phyloP scores from a whole-genome alignment of 2,329 filamentous ascomycete genomes.

The Thelonectria blattea region DNA sequence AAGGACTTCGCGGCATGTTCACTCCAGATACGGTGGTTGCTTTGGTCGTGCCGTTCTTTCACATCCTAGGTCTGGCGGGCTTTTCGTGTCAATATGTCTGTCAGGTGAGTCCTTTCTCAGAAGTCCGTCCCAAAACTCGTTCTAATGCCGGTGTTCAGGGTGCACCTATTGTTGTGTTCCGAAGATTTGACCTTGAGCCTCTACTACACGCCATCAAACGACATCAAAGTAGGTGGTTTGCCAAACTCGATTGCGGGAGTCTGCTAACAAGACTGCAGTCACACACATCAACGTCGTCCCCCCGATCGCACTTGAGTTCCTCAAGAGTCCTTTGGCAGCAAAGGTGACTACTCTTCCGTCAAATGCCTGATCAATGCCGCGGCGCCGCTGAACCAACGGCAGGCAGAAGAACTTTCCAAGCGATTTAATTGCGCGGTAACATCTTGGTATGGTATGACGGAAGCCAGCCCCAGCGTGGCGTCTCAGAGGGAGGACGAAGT shows the following conservation, averaged over 20 bases:
- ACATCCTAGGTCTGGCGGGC: slow-evolving; percentile 7
- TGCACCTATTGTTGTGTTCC: slow-evolving; percentile 7
- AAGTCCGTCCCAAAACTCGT: not conserved
- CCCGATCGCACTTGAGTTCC: slow-evolving; percentile 8
- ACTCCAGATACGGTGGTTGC: not conserved
- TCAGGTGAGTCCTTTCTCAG: not conserved
- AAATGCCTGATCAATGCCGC: slow-evolving; percentile 13
- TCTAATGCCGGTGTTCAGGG: not conserved
- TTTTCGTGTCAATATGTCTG: slow-evolving; percentile 14
- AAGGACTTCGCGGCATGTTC: slow-evolving; percentile 12
- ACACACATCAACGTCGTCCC: slow-evolving; percentile 13
- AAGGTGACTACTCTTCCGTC: slow-evolving; percentile 6
- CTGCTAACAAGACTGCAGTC: not conserved
- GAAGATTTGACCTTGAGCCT: slow-evolving; percentile 5
- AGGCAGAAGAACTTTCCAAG: slow-evolving; percentile 5
- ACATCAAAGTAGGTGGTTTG: not conserved
- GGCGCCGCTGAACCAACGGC: slow-evolving; percentile 10
- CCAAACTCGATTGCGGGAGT: not conserved
- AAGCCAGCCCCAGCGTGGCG: slow-evolving; percentile 11
- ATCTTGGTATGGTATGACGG: slow-evolving; percentile 13
- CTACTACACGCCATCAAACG: slow-evolving; percentile 7
- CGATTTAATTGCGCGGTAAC: slow-evolving; percentile 6
- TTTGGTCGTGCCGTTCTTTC: slow-evolving; percentile 14
- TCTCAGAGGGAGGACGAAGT: slow-evolving; percentile 11
- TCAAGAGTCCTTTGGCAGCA: slow-evolving; percentile 1